Percentiles rank a stretch among this genome's conserved stretches.
phyloP scores from a whole-genome alignment of 805 yeast genomes.

The Lipomyces japonicus region DNA sequence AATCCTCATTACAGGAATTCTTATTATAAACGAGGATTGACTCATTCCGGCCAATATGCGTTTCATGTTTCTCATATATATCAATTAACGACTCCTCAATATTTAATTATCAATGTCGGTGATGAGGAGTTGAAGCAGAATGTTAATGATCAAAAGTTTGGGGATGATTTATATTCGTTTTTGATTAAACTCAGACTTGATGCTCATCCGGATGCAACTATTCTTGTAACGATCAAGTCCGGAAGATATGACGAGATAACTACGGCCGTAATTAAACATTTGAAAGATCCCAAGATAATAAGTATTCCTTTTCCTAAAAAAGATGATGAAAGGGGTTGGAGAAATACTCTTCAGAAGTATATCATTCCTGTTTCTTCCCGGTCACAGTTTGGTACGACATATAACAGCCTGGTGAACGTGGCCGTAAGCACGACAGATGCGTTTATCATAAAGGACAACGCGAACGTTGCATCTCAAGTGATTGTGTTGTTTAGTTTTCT shows the following conservation, averaged over 20 bases:
- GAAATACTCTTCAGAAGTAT: neutral
- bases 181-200: constrained; percentile 5
- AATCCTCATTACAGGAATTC: constrained; percentile 19
- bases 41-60: constrained; percentile 19
- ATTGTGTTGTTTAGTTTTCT: neutral
- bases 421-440: neutral
- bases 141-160: constrained; percentile 6
- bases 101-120: constrained; percentile 22
- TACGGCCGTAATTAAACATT: constrained; percentile 13
- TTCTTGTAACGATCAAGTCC: constrained; percentile 13
- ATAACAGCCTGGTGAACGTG: neutral
- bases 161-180: constrained; percentile 16
- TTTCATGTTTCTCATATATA: constrained; percentile 7
- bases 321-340: constrained; percentile 1
- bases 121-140: constrained; percentile 9
- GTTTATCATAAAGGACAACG: neutral
- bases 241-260: constrained; percentile 13
- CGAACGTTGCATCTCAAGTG: neutral
- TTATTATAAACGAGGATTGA: constrained; percentile 12
- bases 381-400: constrained; percentile 2
- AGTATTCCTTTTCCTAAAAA: constrained; percentile 1
- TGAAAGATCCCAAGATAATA: constrained; percentile 4
- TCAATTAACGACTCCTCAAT: constrained; percentile 17
- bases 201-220: constrained; percentile 18
- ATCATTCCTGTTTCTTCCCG: neutral